Percentiles rank a stretch among this genome's conserved stretches.
Conservation (phyloP, 495 filamentous ascomycete genomes). For the Hypoxylon lienhwacheense region DNA sequence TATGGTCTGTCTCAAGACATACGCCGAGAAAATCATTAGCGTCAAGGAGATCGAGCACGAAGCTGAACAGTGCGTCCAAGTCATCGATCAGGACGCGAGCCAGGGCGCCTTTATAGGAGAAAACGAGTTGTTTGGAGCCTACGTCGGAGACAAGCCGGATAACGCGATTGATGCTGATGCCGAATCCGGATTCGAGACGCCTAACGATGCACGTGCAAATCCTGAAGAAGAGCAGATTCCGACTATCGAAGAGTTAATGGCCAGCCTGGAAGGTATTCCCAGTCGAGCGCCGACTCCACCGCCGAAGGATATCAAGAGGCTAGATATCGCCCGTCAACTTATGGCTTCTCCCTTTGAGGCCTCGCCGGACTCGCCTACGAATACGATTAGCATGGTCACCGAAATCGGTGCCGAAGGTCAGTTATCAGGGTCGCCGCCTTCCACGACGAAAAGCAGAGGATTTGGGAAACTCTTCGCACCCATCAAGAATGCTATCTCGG, state of each 20-base stretch:
- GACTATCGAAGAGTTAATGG: constrained; percentile 44
- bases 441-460: constrained; percentile 23
- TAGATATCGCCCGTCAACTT: constrained; percentile 24
- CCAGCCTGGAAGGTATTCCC: constrained; percentile 40
- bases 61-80: constrained; percentile 21
- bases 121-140: constrained; percentile 32
- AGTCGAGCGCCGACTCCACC: constrained; percentile 44
- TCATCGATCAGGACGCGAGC: constrained; percentile 6
- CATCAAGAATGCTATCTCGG: constrained; percentile 29
- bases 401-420: constrained; percentile 27
- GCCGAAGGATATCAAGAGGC: constrained; percentile 41
- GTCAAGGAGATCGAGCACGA: constrained; percentile 30
- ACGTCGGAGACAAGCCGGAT: constrained; percentile 45
- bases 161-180: constrained; percentile 47
- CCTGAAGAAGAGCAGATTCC: constrained; percentile 23
- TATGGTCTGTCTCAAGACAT: constrained; percentile 38
- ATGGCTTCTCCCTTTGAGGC: constrained; percentile 29
- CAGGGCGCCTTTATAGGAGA: constrained; percentile 36
- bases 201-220: neutral
- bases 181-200: constrained; percentile 29
- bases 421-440: constrained; percentile 9
- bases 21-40: constrained; percentile 34
- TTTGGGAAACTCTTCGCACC: constrained; percentile 32
- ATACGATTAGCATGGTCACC: constrained; percentile 20
- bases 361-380: constrained; percentile 16